phyloP scores from a whole-genome alignment of 495 filamentous ascomycete genomes.

The Lasiosphaeriaceae sp. region DNA sequence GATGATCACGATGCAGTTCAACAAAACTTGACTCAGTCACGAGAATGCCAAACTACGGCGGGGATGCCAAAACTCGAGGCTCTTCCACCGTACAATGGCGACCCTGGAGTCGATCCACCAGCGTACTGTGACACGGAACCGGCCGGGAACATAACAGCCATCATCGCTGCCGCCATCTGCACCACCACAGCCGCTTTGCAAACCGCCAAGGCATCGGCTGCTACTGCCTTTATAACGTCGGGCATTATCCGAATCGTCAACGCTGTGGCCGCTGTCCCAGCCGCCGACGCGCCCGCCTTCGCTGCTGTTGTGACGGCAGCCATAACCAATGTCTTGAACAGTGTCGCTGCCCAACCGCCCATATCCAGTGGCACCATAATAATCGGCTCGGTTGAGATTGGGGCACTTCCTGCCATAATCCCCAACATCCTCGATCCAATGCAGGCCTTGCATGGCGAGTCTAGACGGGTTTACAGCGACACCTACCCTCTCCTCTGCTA shows the following conservation, averaged over 20 bases:
- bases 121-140: neutral
- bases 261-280: neutral
- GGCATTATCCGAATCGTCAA: neutral
- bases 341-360: neutral
- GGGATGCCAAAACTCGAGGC: neutral
- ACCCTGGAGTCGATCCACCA: neutral
- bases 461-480: neutral
- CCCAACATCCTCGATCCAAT: neutral
- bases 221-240: neutral
- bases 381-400: neutral
- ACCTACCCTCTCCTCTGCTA: neutral
- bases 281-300: neutral
- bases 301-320: neutral
- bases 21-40: neutral
- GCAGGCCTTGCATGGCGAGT: neutral
- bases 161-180: neutral
- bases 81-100: neutral
- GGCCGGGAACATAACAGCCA: neutral
- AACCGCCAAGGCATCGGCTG: neutral
- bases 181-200: neutral
- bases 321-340: neutral
- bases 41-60: neutral
- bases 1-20: neutral
- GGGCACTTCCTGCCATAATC: neutral
- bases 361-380: neutral